Conservation (phyloP, 2,329 filamentous ascomycete genomes). For the Paracamarosporium sp. region DNA sequence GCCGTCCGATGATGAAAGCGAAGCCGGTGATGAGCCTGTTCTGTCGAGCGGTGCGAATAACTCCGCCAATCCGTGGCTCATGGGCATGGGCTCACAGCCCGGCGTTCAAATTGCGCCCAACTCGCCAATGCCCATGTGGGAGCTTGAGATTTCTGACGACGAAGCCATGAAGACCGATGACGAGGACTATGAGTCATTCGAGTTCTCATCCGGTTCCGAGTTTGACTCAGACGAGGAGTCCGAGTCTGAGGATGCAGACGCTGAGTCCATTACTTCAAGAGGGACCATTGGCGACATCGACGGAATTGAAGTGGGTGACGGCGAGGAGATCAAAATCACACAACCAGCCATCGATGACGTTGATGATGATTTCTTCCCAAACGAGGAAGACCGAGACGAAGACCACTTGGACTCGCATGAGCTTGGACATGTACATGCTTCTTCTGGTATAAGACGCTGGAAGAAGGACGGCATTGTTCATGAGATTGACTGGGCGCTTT, state of each 20-base stretch:
- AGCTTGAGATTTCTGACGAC: constrained; percentile 62
- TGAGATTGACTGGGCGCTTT: constrained; percentile 95
- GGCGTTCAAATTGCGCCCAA: constrained; percentile 37
- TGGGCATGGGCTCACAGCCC: constrained; percentile 45
- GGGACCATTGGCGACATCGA: constrained; percentile 70
- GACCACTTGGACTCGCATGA: constrained; percentile 82
- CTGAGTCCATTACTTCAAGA: constrained; percentile 35
- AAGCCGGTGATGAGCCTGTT: constrained; percentile 44
- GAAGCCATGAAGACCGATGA: constrained; percentile 54
- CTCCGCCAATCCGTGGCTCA: constrained; percentile 41
- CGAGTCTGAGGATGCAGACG: constrained; percentile 33
- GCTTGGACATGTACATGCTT: constrained; percentile 85
- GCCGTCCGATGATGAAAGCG: constrained; percentile 60
- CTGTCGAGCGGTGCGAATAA: constrained; percentile 52
- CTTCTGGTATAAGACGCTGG: constrained; percentile 84
- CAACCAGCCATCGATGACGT: constrained; percentile 92
- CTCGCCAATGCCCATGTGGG: constrained; percentile 39
- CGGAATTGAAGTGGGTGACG: constrained; percentile 76
- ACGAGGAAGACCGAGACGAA: constrained; percentile 73
- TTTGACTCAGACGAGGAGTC: constrained; percentile 41
- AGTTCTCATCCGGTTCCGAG: constrained; percentile 68
- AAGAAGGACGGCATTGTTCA: constrained; percentile 75
- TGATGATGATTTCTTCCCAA: constrained; percentile 80
- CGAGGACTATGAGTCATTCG: constrained; percentile 44
- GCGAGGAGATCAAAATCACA: constrained; percentile 81